These are phyloP conservation scores for Dryas drummondii DNA, from an alignment of 306 rosid genomes.

Conservation along the genomic window DNA sequence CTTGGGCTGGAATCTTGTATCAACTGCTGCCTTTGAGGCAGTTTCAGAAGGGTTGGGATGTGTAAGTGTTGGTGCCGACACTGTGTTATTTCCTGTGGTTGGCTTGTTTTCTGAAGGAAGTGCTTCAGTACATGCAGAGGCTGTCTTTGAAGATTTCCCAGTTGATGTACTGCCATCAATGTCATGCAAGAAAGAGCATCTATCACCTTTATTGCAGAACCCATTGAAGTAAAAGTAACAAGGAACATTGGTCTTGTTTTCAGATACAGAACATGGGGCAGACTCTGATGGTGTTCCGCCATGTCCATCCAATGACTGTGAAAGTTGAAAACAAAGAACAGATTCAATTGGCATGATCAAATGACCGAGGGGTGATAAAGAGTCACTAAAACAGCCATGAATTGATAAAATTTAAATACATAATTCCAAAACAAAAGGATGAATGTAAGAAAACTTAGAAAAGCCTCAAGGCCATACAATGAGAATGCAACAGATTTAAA, in stretches of 20 bases:
- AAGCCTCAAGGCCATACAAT: not conserved
- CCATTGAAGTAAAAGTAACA: conserved; percentile 78
- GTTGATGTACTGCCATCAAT: conserved; percentile 32
- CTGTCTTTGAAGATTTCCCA: conserved; percentile 48
- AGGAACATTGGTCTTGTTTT: conserved; percentile 59
- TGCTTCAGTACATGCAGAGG: conserved; percentile 35
- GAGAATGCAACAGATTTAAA: not conserved
- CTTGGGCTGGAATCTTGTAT: conserved; percentile 31
- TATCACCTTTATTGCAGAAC: conserved; percentile 77
- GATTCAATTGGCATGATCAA: conserved; percentile 19
- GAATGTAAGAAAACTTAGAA: not conserved
- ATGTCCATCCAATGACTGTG: conserved; percentile 71
- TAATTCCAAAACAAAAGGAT: not conserved
- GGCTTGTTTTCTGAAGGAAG: conserved; percentile 41
- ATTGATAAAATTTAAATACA: not conserved
- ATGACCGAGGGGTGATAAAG: conserved; percentile 17
- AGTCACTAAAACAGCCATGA: not conserved
- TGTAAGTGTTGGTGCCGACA: conserved; percentile 29
- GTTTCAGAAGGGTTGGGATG: conserved; percentile 31
- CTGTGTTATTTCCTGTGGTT: conserved; percentile 35
- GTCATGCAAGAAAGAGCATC: conserved; percentile 69
- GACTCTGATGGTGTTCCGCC: conserved; percentile 57
- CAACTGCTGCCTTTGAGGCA: conserved; percentile 29
- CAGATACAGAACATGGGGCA: conserved; percentile 45
- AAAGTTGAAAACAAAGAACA: conserved; percentile 27